Conservation (phyloP, 805 yeast species). For the Schwanniomyces occidentalis region DNA sequence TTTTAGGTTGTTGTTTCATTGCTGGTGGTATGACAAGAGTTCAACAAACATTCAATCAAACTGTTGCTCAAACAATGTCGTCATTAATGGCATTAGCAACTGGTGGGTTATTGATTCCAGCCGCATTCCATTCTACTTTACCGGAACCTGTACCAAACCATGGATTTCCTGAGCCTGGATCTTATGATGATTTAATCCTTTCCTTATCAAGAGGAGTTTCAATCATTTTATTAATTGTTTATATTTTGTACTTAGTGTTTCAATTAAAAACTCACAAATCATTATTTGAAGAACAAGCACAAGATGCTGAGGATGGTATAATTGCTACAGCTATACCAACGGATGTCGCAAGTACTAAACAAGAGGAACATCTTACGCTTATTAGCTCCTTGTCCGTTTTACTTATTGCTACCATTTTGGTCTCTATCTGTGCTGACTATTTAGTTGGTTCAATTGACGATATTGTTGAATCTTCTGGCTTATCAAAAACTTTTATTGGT, state of each 20-base stretch:
- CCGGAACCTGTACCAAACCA: conserved; percentile 44
- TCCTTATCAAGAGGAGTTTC: conserved; percentile 85
- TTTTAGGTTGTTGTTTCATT: conserved; percentile 91
- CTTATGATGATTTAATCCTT: conserved; percentile 53
- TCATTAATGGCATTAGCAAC: conserved; percentile 90
- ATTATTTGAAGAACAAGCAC: conserved; percentile 59
- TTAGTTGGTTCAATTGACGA: conserved; percentile 92
- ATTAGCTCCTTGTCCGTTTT: conserved; percentile 56
- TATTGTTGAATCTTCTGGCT: conserved; percentile 78
- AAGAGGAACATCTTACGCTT: conserved; percentile 49
- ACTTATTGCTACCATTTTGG: conserved; percentile 67
- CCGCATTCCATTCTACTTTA: conserved; percentile 87
- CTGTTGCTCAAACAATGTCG: conserved; percentile 98
- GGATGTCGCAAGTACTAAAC: conserved; percentile 14
- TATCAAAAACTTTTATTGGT: conserved; percentile 94
- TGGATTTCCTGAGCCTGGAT: conserved; percentile 42
- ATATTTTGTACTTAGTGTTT: conserved; percentile 77
- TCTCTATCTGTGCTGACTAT: conserved; percentile 89
- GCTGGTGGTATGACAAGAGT: conserved; percentile 88
- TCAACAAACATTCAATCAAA: conserved; percentile 88
- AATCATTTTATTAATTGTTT: conserved; percentile 71
- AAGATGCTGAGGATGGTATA: conserved; percentile 37
- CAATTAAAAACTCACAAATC: conserved; percentile 85
- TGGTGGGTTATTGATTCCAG: conserved; percentile 87
- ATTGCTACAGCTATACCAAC: conserved; percentile 28